These are phyloP conservation scores for Xylaria sp. DNA, from an alignment of 2,329 filamentous ascomycete genomes.

Conservation along the genomic window DNA sequence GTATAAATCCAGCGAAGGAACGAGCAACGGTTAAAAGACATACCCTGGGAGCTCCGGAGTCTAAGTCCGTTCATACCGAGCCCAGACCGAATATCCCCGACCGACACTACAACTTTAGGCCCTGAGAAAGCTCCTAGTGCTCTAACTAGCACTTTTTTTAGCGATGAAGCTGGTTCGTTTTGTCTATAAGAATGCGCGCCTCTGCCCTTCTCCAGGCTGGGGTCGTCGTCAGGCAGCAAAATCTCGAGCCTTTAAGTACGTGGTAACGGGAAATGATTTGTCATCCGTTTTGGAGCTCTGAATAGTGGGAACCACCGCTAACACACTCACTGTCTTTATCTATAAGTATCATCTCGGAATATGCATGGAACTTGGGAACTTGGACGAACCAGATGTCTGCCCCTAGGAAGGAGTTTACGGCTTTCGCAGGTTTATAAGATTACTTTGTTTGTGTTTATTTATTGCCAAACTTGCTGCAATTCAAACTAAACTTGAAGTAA, in stretches of 20 bases:
- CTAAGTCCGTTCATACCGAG: constrained; percentile 31
- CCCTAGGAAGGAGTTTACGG: background rate
- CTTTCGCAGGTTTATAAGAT: background rate
- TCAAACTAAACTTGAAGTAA: background rate
- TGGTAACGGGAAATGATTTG: constrained; percentile 12
- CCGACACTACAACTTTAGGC: background rate
- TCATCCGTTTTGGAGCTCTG: constrained; percentile 4
- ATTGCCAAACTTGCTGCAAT: background rate
- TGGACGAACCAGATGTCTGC: too few species aligned
- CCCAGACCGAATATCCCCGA: background rate
- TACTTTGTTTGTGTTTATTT: background rate
- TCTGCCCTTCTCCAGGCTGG: background rate
- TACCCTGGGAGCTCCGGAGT: constrained; percentile 39
- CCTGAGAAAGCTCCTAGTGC: background rate
- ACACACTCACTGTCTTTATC: too few species aligned
- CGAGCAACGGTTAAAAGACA: constrained; percentile 4
- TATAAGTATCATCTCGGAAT: too few species aligned
- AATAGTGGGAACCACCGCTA: too few species aligned
- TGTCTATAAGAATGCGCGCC: background rate
- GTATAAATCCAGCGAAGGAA: background rate
- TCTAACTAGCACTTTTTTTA: background rate
- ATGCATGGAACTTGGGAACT: too few species aligned
- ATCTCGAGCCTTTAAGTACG: background rate
- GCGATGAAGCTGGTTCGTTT: background rate
- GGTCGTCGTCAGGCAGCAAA: background rate